Base-by-base conservation (phyloP, 345 rosid genomes). In the Boechera retrofracta region DNA sequence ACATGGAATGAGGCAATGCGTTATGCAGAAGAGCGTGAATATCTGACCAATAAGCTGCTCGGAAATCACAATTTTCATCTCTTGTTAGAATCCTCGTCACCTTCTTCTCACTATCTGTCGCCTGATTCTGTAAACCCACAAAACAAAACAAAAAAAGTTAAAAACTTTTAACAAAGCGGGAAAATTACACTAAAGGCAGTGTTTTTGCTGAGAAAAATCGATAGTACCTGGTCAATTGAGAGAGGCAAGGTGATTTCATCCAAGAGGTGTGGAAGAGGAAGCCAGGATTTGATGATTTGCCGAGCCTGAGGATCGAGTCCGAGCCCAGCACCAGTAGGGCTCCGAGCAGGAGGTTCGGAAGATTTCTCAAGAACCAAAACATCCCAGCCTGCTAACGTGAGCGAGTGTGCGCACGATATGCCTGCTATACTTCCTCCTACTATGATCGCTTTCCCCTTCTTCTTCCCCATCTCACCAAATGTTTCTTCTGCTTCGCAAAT, bases 361-460 rank as follows among this genome's bases (percentile, higher is more conserved):
- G 89, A 80, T 69, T 91, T 91, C 89, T 93, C 98, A 11, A 91
- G 66, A 1, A 89, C 85, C 11, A 83, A 18, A 21, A 91, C 89
- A 13, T 91, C 83, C 91, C 90, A 91, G 5, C 92, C 95, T 2
- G 87, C 90, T 75, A 60, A 82, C 32, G 80, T 74, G 32, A 89
- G 86, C 29, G 96, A 76, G 72, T 89, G 96, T 10, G 91, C 94
- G 76, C 94, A 85, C 21, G 96, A 86, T 54, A 89, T 35, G n/a
- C 94, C 94, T 0, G 87, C 96, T 73, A 90, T 85, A 84, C 98
- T 90, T 61, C 96, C 96, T 54, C 96, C 98, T 11, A 89, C 85
- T 1, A 86, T 83, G 56, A 90, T 74, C 29, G 87, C 96, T 82
- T 78, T 87, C 4, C 78, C 78, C 60, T 72, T 57, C 80, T 69